Base-by-base conservation (phyloP, 371 early-diverging fungal species). In the Mortierella sp. region DNA sequence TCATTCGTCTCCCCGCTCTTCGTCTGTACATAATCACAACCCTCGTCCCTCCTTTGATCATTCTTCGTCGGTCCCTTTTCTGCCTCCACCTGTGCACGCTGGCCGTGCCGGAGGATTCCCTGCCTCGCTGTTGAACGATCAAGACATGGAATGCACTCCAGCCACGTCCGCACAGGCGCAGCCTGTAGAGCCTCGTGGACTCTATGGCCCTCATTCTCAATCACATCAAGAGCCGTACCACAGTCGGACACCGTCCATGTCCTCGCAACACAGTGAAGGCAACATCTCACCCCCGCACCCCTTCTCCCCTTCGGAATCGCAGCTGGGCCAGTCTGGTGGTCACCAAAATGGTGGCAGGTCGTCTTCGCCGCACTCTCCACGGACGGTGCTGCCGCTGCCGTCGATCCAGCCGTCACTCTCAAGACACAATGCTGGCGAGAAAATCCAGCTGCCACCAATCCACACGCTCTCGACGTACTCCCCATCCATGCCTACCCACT, bases 181-280 rank as follows among this genome's bases (percentile, higher is more conserved):
- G 50, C 24, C 62, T 50, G 37, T 34, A 4, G 37, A 34, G 37
- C 14, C 14, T 14, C 37, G 37, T 11, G 37, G 7, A 34, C 37
- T 14, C 37, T 14, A 34, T 4, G 14, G 37, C 37, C 7, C 37
- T 34, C 37, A 34, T 14, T 34, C 37, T 1, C 37, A 34, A 11
- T 34, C 37, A 34, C 37, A 14, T 32, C 53, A 57, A 23, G 32
- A 57, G 19, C 24, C 50, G 15, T 63, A 64, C 19, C 76, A 69
- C 44, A 68, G 76, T 26, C 64, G 76, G 30, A 75, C 76, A 17
- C 76, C 76, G 12, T 75, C 76, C 24, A 75, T 75, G 76, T 68
- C 76, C 5, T 75, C 76, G 6, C 76, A 64, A 37, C 76, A 60
- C 24, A 75, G 76, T n/a, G 76, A 75, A 8, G 69, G 64, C 32